Conservation (phyloP, 2,329 filamentous ascomycete species). For the Geosmithia putterillii region DNA sequence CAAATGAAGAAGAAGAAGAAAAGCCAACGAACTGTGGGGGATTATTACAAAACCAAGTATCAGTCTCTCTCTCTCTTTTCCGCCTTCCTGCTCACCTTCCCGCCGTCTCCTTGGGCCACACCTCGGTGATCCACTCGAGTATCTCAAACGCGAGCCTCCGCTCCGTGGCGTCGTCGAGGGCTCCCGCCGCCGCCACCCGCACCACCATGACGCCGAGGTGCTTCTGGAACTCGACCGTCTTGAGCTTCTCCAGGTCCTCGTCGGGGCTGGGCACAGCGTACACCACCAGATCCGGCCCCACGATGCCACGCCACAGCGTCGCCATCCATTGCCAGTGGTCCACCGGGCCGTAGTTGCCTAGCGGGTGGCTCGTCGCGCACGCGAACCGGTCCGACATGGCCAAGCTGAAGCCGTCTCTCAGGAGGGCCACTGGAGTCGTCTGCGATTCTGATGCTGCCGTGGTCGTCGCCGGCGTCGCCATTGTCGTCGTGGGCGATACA, state of each 20-base stretch:
- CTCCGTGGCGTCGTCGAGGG: constrained; percentile 56
- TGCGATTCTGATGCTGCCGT: not conserved
- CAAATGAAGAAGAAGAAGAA: not conserved
- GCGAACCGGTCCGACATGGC: constrained; percentile 67
- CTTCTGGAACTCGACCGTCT: constrained; percentile 42
- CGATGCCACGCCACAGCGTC: constrained; percentile 77
- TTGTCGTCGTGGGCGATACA: not conserved
- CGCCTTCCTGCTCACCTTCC: not conserved
- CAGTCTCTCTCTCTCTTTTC: not conserved
- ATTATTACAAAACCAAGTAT: not conserved
- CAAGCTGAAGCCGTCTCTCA: constrained; percentile 70
- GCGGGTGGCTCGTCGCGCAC: constrained; percentile 53
- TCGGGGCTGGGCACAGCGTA: constrained; percentile 39
- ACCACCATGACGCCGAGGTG: constrained; percentile 43
- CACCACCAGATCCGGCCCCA: constrained; percentile 69
- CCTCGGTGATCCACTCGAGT: constrained; percentile 61
- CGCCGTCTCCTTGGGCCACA: constrained; percentile 1
- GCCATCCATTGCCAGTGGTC: constrained; percentile 99
- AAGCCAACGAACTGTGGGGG: not conserved
- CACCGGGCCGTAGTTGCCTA: constrained; percentile 65
- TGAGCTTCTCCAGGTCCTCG: constrained; percentile 21
- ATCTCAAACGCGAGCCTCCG: constrained; percentile 78
- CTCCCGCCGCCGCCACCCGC: constrained; percentile 22
- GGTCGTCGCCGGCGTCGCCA: too few relatives aligned
- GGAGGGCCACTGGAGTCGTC: constrained; percentile 52